Evolutionary conservation across 805 yeast genomes (phyloP).

Genomic region (Cyberlindnera subsufficiens): DNA sequence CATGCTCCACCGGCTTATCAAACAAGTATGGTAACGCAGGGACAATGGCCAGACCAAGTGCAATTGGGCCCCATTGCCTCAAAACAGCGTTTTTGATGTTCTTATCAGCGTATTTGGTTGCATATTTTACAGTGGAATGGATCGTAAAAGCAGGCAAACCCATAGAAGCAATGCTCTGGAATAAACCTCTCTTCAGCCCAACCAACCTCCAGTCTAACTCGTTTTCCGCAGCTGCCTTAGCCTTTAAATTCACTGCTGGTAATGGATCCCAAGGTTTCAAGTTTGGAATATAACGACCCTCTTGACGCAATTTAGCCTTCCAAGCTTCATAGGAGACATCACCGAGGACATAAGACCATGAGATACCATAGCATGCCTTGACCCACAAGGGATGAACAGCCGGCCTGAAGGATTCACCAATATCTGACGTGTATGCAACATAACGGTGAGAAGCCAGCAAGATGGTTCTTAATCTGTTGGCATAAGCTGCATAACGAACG

Average conservation of each 20-base stretch:
- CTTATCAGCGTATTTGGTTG: slow-evolving; percentile 52
- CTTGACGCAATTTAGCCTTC: slow-evolving; percentile 60
- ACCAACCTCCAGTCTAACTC: slow-evolving; percentile 61
- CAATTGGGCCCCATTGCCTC: slow-evolving; percentile 71
- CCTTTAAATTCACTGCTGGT: slow-evolving; percentile 33
- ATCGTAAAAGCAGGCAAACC: slow-evolving; percentile 84
- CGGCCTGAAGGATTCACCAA: slow-evolving; percentile 83
- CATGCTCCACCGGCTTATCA: slow-evolving; percentile 77
- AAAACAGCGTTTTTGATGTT: slow-evolving; percentile 42
- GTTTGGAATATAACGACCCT: slow-evolving; percentile 57
- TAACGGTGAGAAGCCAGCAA: slow-evolving; percentile 70
- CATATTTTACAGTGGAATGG: slow-evolving; percentile 68
- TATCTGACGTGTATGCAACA: slow-evolving; percentile 81
- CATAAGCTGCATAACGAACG: slow-evolving; percentile 78
- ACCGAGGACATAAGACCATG: slow-evolving; percentile 71
- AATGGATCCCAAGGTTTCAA: slow-evolving; percentile 61
- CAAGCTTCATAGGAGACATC: slow-evolving; percentile 72
- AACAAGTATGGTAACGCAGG: slow-evolving; percentile 74
- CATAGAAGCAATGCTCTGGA: slow-evolving; percentile 81
- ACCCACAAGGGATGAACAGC: slow-evolving; percentile 70
- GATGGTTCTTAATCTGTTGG: slow-evolving; percentile 67
- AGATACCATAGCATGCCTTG: slow-evolving; percentile 58
- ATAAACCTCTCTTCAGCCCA: slow-evolving; percentile 65
- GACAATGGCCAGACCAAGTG: slow-evolving; percentile 68
- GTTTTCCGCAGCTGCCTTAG: slow-evolving; percentile 31